Percentiles rank a stretch among this genome's conserved stretches.
phyloP scores from a whole-genome alignment of 2,329 filamentous ascomycete species.

The Nemania diffusa region DNA sequence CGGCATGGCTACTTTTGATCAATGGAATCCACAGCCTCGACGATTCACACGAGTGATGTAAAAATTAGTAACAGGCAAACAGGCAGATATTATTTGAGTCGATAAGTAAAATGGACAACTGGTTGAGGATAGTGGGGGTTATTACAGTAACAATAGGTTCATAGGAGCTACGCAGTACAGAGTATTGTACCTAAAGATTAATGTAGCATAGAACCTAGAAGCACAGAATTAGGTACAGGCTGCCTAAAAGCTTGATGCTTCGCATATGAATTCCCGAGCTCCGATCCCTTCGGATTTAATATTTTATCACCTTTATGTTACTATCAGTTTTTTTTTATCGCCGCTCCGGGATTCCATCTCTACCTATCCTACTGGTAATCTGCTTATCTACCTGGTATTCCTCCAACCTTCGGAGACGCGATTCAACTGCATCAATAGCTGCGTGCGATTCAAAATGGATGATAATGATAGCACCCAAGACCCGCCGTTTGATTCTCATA shows the following conservation, averaged over 20 bases:
- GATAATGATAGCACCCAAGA: conserved; percentile 20
- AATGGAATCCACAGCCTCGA: not conserved
- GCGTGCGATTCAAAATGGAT: conserved; percentile 22
- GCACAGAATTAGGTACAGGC: too few species aligned
- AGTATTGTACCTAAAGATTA: too few species aligned
- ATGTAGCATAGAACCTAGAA: too few species aligned
- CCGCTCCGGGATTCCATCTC: not conserved
- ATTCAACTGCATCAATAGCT: not conserved
- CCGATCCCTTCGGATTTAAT: too few species aligned
- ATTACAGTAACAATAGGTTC: not conserved
- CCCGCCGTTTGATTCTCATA: conserved; percentile 1
- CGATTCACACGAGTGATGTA: not conserved
- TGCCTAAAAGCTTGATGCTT: too few species aligned
- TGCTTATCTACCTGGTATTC: not conserved
- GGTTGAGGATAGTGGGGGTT: not conserved
- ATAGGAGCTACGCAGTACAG: too few species aligned
- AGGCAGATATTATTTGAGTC: not conserved
- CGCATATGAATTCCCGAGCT: too few species aligned
- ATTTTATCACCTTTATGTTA: not conserved
- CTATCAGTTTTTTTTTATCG: not conserved
- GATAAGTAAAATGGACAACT: not conserved
- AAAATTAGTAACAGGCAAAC: not conserved
- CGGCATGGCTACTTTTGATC: conserved; percentile 16
- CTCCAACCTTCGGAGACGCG: not conserved
- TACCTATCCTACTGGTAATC: not conserved